Conservation (phyloP, 2,329 filamentous ascomycete species). For the Fusarium multiceps region DNA sequence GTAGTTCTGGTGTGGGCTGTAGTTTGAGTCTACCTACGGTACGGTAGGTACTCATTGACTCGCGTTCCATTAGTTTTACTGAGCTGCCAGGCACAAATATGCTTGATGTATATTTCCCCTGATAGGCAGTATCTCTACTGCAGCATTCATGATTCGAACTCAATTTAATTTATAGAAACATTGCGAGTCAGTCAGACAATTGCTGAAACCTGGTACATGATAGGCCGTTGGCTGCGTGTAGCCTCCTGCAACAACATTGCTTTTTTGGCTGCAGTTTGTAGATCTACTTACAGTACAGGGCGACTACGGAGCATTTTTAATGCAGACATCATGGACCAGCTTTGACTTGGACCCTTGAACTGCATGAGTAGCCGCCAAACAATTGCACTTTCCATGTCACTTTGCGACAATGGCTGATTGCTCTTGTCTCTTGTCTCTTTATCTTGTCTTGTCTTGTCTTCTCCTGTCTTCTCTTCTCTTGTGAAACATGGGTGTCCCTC, state of each 20-base stretch:
- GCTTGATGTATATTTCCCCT: slow-evolving; percentile 7
- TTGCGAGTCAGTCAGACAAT: slow-evolving; percentile 18
- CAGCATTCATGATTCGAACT: not conserved
- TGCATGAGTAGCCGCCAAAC: slow-evolving; percentile 7
- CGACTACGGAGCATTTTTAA: slow-evolving; percentile 1
- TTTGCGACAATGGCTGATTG: not conserved
- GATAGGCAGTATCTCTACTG: not conserved
- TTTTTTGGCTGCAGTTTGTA: slow-evolving; percentile 25
- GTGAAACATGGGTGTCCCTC: not conserved
- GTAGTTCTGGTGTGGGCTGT: slow-evolving; percentile 10
- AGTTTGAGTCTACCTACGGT: slow-evolving; percentile 21
- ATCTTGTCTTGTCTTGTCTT: not conserved
- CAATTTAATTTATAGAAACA: not conserved
- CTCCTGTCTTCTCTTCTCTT: not conserved
- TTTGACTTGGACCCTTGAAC: slow-evolving; percentile 10
- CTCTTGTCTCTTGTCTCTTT: not conserved
- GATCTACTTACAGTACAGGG: slow-evolving; percentile 9
- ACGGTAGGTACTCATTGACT: slow-evolving; percentile 13
- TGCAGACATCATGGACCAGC: slow-evolving; percentile 1
- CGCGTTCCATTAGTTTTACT: not conserved
- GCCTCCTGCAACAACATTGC: slow-evolving; percentile 18
- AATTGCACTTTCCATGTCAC: slow-evolving; percentile 7
- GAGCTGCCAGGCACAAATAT: not conserved
- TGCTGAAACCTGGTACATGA: not conserved
- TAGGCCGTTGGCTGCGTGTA: slow-evolving; percentile 1